Conservation (phyloP, 768 basidiomycete genomes). For the Collybia mongolica region DNA sequence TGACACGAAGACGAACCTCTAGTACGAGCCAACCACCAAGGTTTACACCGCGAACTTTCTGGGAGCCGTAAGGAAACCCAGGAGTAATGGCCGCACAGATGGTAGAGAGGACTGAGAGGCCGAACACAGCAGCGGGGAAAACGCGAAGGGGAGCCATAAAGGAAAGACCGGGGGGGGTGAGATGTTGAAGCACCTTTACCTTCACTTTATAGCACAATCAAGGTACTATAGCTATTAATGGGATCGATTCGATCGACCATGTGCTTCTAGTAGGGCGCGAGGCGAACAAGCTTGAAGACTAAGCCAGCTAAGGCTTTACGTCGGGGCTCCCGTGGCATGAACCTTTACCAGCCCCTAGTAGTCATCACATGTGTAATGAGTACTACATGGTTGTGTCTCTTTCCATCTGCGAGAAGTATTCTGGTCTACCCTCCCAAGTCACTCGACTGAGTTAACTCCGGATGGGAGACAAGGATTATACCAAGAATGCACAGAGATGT, state of each 20-base stretch:
- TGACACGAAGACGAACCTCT: conserved; percentile 29
- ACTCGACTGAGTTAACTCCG: no score
- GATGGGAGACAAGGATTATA: no score
- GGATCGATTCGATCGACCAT: not conserved
- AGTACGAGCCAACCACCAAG: conserved; percentile 62
- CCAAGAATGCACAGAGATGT: no score
- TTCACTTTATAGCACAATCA: no score
- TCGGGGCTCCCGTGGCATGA: no score
- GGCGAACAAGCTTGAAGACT: not conserved
- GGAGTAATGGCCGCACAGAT: conserved; percentile 36
- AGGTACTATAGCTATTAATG: not conserved
- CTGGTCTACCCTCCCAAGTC: no score
- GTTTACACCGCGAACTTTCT: conserved; percentile 82
- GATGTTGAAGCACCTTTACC: not conserved
- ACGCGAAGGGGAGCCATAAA: conserved; percentile 13
- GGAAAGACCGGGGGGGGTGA: conserved; percentile 5
- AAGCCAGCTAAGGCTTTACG: no score
- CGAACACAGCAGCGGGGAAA: conserved; percentile 18
- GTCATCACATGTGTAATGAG: no score
- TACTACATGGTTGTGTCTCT: no score
- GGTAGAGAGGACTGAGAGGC: conserved; percentile 28
- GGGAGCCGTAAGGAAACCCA: conserved; percentile 70
- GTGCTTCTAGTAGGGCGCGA: not conserved
- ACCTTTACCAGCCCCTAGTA: no score
- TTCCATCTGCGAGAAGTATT: no score